Evolutionary conservation across 257 asterid species (phyloP).

Genomic region (Gentiana macrophylla): DNA sequence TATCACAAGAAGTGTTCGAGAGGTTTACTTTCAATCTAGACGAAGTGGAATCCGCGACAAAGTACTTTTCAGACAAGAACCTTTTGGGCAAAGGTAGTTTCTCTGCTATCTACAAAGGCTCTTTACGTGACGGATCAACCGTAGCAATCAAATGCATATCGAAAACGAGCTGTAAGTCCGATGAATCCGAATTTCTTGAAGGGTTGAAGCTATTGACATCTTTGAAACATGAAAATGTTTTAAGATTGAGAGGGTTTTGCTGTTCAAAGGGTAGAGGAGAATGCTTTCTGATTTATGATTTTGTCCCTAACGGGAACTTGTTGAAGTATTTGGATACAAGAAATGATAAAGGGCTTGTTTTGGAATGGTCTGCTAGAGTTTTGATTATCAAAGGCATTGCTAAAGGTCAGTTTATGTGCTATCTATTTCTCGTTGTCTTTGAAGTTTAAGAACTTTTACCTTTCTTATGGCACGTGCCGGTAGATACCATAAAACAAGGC

Average conservation of each 20-base stretch:
- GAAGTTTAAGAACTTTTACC: too few relatives aligned
- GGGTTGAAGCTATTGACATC: slow-evolving; percentile 71
- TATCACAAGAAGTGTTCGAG: slow-evolving; percentile 75
- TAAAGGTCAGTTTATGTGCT: slow-evolving; percentile 39
- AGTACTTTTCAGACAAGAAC: slow-evolving; percentile 66
- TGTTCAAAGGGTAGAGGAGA: slow-evolving; percentile 94
- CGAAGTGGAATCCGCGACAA: slow-evolving; percentile 87
- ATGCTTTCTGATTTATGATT: slow-evolving; percentile 84
- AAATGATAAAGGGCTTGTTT: slow-evolving; percentile 42
- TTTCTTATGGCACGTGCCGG: too few relatives aligned
- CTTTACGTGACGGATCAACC: slow-evolving; percentile 62
- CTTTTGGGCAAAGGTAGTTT: slow-evolving; percentile 76
- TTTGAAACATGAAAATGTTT: slow-evolving; percentile 67
- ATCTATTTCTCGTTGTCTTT: background rate
- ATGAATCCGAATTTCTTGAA: slow-evolving; percentile 64
- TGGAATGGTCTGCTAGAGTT: slow-evolving; percentile 75
- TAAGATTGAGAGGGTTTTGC: slow-evolving; percentile 86
- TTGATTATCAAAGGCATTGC: slow-evolving; percentile 77
- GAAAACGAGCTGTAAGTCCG: slow-evolving; percentile 82
- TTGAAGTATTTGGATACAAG: slow-evolving; percentile 59
- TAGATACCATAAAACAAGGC: too few relatives aligned
- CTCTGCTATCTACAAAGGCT: slow-evolving; percentile 70
- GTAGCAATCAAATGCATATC: slow-evolving; percentile 91
- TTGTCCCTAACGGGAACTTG: slow-evolving; percentile 71
- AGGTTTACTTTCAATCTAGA: slow-evolving; percentile 77